These are phyloP conservation scores for Yarrowia sp. DNA, from an alignment of 805 yeast genomes.

Conservation along the genomic window DNA sequence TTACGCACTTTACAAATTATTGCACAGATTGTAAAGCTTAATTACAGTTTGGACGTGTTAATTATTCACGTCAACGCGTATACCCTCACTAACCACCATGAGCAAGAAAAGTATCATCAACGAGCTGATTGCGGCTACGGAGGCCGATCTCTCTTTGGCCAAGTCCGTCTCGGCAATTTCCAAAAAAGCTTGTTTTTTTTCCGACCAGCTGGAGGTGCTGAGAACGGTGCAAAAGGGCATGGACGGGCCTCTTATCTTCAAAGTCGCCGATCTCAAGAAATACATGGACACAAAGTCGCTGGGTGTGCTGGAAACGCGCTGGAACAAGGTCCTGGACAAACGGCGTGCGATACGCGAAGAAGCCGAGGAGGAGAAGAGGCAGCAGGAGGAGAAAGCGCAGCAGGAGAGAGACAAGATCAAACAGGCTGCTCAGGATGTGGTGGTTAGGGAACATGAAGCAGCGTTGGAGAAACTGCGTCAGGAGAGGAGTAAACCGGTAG, in stretches of 20 bases:
- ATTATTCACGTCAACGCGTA: too few species aligned
- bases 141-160: conserved; percentile 1
- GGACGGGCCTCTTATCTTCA: conserved; percentile 23
- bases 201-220: conserved; percentile 17
- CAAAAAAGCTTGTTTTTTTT: conserved; percentile 1
- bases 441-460: background rate
- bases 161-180: conserved; percentile 1
- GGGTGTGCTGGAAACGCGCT: conserved; percentile 17
- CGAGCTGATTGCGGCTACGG: conserved; percentile 11
- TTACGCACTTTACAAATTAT: too few species aligned
- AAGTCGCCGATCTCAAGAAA: conserved; percentile 10
- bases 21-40: too few species aligned
- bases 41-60: too few species aligned
- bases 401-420: background rate
- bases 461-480: background rate
- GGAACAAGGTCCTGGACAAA: conserved; percentile 6
- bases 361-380: conserved; percentile 4
- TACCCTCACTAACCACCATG: background rate
- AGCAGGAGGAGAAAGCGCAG: background rate
- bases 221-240: conserved; percentile 6
- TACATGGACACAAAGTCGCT: conserved; percentile 8
- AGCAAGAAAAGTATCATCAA: conserved; percentile 4
- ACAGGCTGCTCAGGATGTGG: background rate
- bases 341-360: background rate
- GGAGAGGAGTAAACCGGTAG: background rate